A percentile compares a stretch with the other conserved stretches of the same genome.
Conservation (phyloP, 805 yeast genomes). For the Ogataea parapolymorpha region DNA sequence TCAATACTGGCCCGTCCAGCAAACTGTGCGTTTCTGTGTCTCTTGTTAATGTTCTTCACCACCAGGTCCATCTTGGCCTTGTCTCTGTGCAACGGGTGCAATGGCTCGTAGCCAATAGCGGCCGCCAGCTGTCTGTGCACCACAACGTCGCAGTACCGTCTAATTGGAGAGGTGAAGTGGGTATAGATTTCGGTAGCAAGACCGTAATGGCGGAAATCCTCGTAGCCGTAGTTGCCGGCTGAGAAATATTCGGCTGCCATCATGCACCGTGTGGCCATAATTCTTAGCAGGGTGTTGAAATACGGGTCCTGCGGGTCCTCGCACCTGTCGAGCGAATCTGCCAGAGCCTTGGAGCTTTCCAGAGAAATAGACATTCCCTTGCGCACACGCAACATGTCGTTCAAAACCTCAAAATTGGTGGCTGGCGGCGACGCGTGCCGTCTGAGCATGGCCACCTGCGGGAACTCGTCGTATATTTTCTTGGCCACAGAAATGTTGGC, state of each 20-base stretch:
- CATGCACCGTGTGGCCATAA: slow-evolving; percentile 98
- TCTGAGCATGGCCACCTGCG: slow-evolving; percentile 97
- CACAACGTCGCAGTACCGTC: slow-evolving; percentile 96
- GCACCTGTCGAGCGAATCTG: slow-evolving; percentile 90
- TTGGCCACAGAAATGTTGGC: slow-evolving; percentile 96
- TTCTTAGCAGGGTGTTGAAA: slow-evolving; percentile 89
- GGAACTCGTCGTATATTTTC: slow-evolving; percentile 87
- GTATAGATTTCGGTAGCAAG: slow-evolving; percentile 96
- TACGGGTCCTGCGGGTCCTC: slow-evolving; percentile 80
- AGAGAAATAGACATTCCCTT: slow-evolving; percentile 73
- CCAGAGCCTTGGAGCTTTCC: slow-evolving; percentile 86
- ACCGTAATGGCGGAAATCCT: slow-evolving; percentile 95
- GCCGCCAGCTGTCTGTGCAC: slow-evolving; percentile 98
- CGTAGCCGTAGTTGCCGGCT: slow-evolving; percentile 82
- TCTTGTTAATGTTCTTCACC: slow-evolving; percentile 82
- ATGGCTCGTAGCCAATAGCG: slow-evolving; percentile 90
- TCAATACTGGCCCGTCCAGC: slow-evolving; percentile 98
- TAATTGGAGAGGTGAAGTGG: slow-evolving; percentile 96
- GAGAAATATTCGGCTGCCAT: slow-evolving; percentile 98
- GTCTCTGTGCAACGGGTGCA: slow-evolving; percentile 80
- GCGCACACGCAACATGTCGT: slow-evolving; percentile 81
- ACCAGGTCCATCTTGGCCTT: slow-evolving; percentile 86
- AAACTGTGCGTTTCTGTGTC: slow-evolving; percentile 97
- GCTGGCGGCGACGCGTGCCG: slow-evolving; percentile 98
- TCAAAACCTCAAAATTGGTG: slow-evolving; percentile 82